Percentiles rank a stretch among this genome's conserved stretches.
These are phyloP conservation scores for Yamadazyma mexicana DNA, from an alignment of 1,139 yeast genomes.

Conservation along the genomic window DNA sequence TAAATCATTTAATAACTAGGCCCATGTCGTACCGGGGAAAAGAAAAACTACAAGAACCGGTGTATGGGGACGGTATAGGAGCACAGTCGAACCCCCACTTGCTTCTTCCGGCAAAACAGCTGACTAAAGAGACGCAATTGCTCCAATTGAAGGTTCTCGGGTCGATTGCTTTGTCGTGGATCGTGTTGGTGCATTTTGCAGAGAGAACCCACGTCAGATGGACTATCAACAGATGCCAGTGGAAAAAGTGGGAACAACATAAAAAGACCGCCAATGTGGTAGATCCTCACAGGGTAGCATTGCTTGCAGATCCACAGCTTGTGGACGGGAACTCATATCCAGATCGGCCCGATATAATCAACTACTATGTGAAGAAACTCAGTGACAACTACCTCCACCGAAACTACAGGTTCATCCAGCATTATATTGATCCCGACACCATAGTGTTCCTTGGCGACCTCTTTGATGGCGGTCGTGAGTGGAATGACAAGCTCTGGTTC, in stretches of 20 bases:
- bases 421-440: slow-evolving; percentile 67
- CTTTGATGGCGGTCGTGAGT: slow-evolving; percentile 93
- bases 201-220: slow-evolving; percentile 59
- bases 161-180: slow-evolving; percentile 35
- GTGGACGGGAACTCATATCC: slow-evolving; percentile 80
- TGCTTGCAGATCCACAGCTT: slow-evolving; percentile 91
- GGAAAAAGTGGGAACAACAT: slow-evolving; percentile 69
- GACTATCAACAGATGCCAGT: slow-evolving; percentile 53
- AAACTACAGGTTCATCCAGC: slow-evolving; percentile 67
- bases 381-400: slow-evolving; percentile 79
- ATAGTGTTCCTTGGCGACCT: slow-evolving; percentile 84
- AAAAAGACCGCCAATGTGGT: slow-evolving; percentile 16
- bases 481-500: slow-evolving; percentile 65
- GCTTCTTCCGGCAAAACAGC: not conserved
- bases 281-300: slow-evolving; percentile 59
- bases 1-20: no score
- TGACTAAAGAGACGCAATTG: not conserved
- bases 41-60: slow-evolving; percentile 6
- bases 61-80: not conserved
- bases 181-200: slow-evolving; percentile 50
- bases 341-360: slow-evolving; percentile 46
- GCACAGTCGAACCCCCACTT: not conserved
- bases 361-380: slow-evolving; percentile 46
- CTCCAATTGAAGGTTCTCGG: slow-evolving; percentile 1
- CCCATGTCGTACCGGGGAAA: slow-evolving; percentile 17